A percentile compares a stretch with the other conserved stretches of the same genome.
Evolutionary conservation across 805 yeast species (phyloP).

Genomic region (Kuraishia hungarica): DNA sequence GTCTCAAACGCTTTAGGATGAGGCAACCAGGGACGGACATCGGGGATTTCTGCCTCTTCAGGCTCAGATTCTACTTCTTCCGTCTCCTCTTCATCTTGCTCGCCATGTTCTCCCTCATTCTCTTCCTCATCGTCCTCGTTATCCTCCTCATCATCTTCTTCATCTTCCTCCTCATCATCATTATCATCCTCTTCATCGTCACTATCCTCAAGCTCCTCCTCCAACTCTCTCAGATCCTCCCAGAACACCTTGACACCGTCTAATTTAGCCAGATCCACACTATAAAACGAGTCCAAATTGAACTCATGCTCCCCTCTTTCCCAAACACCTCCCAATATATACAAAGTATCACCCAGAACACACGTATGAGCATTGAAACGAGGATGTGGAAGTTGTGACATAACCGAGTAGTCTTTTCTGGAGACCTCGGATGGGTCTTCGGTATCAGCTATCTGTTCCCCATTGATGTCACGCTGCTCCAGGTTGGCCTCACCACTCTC

Average conservation of each 20-base stretch:
- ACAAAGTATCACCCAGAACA: constrained; percentile 76
- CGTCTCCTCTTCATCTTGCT: constrained; percentile 58
- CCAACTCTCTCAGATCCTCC: constrained; percentile 70
- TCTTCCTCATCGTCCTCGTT: constrained; percentile 33
- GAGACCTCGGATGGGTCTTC: constrained; percentile 27
- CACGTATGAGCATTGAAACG: constrained; percentile 82
- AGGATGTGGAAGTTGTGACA: constrained; percentile 71
- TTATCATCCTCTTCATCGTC: constrained; percentile 57
- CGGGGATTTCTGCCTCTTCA: constrained; percentile 68
- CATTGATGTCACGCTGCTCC: constrained; percentile 25
- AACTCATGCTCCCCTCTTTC: constrained; percentile 85
- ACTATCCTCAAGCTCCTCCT: constrained; percentile 50
- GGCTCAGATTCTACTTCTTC: constrained; percentile 56
- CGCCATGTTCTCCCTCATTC: constrained; percentile 34
- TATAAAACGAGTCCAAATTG: constrained; percentile 76
- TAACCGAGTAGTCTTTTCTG: constrained; percentile 43
- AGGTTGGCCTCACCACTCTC: constrained; percentile 27
- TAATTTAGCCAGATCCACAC: constrained; percentile 75
- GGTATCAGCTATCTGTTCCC: constrained; percentile 26
- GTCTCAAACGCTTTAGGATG: constrained; percentile 93
- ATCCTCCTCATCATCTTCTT: constrained; percentile 48
- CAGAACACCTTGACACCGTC: constrained; percentile 86
- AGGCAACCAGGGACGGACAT: constrained; percentile 93
- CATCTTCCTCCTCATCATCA: constrained; percentile 66
- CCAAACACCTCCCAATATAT: constrained; percentile 85